Conservation (phyloP, 163 green algal species). For the Scenedesmus sp. region DNA sequence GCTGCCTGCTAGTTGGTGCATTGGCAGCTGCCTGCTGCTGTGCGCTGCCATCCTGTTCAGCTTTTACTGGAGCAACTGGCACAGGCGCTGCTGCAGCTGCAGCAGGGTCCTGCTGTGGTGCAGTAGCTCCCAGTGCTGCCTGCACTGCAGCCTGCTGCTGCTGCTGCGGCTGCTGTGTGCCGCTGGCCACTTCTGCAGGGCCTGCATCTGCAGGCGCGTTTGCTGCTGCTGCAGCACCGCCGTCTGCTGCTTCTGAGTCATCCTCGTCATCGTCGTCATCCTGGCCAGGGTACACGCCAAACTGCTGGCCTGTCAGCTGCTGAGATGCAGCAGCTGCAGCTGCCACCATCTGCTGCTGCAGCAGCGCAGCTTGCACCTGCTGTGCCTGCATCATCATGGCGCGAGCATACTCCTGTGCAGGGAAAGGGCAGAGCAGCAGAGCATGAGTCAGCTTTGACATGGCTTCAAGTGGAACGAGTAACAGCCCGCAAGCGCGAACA, state of each 20-base stretch:
- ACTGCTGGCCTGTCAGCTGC: conserved; percentile 19
- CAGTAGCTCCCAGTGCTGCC: conserved; percentile 8
- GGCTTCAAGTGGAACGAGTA: not conserved
- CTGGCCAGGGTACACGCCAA: conserved; percentile 9
- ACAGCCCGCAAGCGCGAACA: too few relatives aligned
- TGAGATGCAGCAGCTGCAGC: conserved; percentile 18
- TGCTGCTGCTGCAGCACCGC: not conserved
- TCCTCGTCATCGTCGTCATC: conserved; percentile 37
- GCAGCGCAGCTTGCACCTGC: conserved; percentile 21
- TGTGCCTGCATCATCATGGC: conserved; percentile 40
- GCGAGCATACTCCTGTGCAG: conserved; percentile 37
- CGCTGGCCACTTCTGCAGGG: conserved; percentile 5
- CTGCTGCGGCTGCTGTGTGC: conserved; percentile 30
- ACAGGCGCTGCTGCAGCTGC: not conserved
- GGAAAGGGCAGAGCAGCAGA: not conserved
- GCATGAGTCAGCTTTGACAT: not conserved
- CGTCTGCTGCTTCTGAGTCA: conserved; percentile 20
- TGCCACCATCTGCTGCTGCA: conserved; percentile 39
- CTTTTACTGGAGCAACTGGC: not conserved
- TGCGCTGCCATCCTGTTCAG: not conserved
- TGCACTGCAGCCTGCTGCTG: conserved; percentile 29
- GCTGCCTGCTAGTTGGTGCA: not conserved
- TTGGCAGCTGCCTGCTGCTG: not conserved
- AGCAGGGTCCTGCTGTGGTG: conserved; percentile 8
- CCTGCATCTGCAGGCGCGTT: conserved; percentile 15